Evolutionary conservation across 768 basidiomycete genomes (phyloP), one percentile per base, ranked within the genome.

Genomic region (Suillus alpinus): DNA sequence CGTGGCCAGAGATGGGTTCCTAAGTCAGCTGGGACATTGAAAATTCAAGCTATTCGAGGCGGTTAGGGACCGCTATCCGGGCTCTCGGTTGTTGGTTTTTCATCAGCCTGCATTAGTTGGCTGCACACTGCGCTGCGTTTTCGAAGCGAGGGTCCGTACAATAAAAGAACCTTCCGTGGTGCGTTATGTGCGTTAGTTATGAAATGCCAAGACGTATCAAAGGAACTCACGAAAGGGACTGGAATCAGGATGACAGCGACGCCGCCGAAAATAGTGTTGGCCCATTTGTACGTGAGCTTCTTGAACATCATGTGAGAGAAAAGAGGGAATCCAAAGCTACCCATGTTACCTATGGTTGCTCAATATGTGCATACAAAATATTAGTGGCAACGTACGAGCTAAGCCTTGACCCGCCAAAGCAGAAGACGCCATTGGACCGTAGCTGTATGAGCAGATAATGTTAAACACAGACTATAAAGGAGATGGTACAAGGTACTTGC

Each of bases 381-480:
- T n/a, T 31, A 29, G 18, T n/a, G 32, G 36, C 58, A 56, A 73
- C 81, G 44, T 67, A 80, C 86, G 77, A 56, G 80, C 77, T 49
- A 88, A 77, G 62, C 83, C 82, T 67, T 88, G 86, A 2, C 82
- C 87, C 0, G 88, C 87, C 9, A 88, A 73, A 26, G 87, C 87
- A 5, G 85, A 86, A 0, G 86, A 87, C 1, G 87, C 86, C 68
- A 83, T 87, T 1, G 78, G 79, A 2, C 82, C 82, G 66, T 84
- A 83, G 62, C 82, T 69, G 32, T 20, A 77, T 51, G 31, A 13
- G 16, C 32, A 23, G 20, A 64, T 66, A 6, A 57, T 43, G 14
- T 40, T 36, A 3, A 53, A 53, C 20, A 20, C 13, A 36, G 4
- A 36, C 20, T 23, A 32, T 14, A 8, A 36, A 4, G 14, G 20